Conservation (phyloP, 192 early-diverging fungal genomes). For the Glomus cerebriforme region DNA sequence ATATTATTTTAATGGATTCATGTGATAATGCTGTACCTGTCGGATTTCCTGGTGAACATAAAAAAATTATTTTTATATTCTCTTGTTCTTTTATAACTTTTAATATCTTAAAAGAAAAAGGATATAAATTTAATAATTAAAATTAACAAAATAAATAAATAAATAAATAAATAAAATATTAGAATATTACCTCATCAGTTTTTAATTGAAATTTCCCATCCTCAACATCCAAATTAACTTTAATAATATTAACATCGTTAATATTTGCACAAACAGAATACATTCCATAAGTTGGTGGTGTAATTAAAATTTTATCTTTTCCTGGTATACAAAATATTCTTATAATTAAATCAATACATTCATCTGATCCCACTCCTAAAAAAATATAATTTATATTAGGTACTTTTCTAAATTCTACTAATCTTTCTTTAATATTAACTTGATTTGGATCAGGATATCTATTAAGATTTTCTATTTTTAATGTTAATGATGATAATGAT, state of each 20-base stretch:
- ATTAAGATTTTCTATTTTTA: constrained; percentile 62
- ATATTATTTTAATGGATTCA: constrained; percentile 64
- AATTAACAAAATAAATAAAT: not conserved
- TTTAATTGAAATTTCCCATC: constrained; percentile 69
- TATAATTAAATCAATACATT: constrained; percentile 90
- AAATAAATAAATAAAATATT: not conserved
- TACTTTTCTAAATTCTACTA: constrained; percentile 73
- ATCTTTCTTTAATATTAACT: constrained; percentile 72
- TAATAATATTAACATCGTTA: constrained; percentile 92
- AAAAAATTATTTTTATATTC: constrained; percentile 86
- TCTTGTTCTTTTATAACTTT: constrained; percentile 66
- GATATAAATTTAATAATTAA: constrained; percentile 24
- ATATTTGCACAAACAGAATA: constrained; percentile 90
- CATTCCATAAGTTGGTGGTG: constrained; percentile 99
- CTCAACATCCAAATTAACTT: constrained; percentile 80
- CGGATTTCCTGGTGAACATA: constrained; percentile 99
- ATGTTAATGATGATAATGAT: not conserved
- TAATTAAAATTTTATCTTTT: constrained; percentile 89
- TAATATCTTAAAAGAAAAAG: constrained; percentile 56
- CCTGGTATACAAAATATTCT: constrained; percentile 89
- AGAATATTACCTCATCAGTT: constrained; percentile 53
- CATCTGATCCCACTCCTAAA: constrained; percentile 96
- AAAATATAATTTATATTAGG: constrained; percentile 76
- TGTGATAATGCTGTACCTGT: constrained; percentile 83
- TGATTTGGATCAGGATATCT: constrained; percentile 98